These are phyloP conservation scores for Eucalyptus pauciflora DNA, from an alignment of 345 rosid genomes.

Conservation along the genomic window DNA sequence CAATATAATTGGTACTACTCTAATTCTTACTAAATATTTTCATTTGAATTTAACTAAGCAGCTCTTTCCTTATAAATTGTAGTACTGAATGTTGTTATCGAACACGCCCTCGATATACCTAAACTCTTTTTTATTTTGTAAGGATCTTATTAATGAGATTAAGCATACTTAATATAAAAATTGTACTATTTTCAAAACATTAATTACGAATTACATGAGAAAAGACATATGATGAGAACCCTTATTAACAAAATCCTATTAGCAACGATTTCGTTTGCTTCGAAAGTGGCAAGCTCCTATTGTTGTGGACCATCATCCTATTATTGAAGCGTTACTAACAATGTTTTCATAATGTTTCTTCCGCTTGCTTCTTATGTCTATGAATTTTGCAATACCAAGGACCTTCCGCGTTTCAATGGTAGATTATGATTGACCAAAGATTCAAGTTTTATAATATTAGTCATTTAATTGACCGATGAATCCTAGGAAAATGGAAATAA, in stretches of 20 bases:
- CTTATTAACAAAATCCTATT: too few species aligned
- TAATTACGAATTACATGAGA: neutral
- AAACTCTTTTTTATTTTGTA: neutral
- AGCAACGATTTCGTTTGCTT: too few species aligned
- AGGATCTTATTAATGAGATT: neutral
- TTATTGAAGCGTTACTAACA: neutral
- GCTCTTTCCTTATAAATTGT: too few species aligned
- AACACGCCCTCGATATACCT: too few species aligned
- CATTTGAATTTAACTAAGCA: too few species aligned
- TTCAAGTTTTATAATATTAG: neutral
- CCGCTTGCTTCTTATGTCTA: neutral
- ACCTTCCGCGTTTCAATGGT: neutral
- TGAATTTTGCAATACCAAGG: neutral
- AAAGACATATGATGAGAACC: neutral
- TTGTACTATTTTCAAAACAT: accelerated
- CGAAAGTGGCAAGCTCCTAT: neutral
- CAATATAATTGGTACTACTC: too few species aligned
- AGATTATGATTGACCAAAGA: neutral
- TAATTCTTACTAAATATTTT: too few species aligned
- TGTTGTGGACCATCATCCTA: neutral
- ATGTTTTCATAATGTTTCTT: neutral
- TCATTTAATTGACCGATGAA: neutral
- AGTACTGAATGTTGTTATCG: too few species aligned
- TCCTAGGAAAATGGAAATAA: neutral
- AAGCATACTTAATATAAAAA: too few species aligned